Base-by-base conservation (phyloP, 169 alveolate genomes). In the Eimeria sp. region DNA sequence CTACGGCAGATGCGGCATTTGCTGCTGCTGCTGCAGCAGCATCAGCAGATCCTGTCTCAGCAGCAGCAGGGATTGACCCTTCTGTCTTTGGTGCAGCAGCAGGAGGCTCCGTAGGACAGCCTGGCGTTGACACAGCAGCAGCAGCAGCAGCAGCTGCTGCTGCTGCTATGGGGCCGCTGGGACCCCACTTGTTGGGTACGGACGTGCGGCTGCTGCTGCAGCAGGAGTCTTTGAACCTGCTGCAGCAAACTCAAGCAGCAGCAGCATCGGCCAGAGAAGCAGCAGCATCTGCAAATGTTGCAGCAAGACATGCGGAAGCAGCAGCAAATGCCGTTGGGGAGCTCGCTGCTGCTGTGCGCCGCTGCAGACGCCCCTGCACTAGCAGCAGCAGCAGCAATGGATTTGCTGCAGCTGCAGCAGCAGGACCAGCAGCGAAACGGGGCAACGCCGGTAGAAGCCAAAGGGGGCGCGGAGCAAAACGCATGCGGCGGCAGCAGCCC, bases 91-190 rank as follows among this genome's bases (percentile, higher is more conserved):
- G 40, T 22, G 84, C 84, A 75, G 84, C 84, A 75, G 84, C 84
- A 27, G 84, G 54, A 22, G 51, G 54, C 14, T 58, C 54, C 30
- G 47, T 51, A 13, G 76, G 76, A 10, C 45, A 67, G 27, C 40
- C 40, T 22, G 76, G 76, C 40, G 76, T 27, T 67, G 61, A 54
- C 61, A 54, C 78, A 67, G 40, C 84, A 22, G 47, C 30, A n/a
- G 84, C 84, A n/a, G 84, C 84, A n/a, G 84, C 84, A 14, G 84
- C 40, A 43, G 84, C 84, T 27, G 84, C 84, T 5, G 84, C 58
- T 27, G 57, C 54, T 13, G 84, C 30, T 34, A 51, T 27, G 43
- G 84, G 84, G 47, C 47, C 54, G 58, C 16, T 75, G 47, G 54
- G 84, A 11, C 54, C 84, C 4, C 84, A 75, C 30, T 25, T 75